These are phyloP conservation scores for Rhodotorula sp. DNA, from an alignment of 1,284 basidiomycete genomes.

Conservation along the genomic window DNA sequence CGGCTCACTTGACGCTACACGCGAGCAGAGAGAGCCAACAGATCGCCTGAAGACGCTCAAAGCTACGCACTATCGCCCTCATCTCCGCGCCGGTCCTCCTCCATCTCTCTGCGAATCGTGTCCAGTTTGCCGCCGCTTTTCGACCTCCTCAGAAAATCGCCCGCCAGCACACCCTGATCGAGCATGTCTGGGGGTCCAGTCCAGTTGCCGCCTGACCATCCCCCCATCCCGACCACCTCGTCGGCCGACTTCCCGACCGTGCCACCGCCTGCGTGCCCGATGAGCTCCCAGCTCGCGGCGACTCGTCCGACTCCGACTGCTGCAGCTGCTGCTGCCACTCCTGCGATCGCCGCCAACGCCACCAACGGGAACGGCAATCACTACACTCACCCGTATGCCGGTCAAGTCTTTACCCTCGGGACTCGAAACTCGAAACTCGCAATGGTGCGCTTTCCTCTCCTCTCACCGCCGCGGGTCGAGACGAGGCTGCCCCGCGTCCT, in stretches of 20 bases:
- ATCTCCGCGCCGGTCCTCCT: not conserved
- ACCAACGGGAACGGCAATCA: not conserved
- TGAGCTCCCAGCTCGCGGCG: constrained; percentile 14
- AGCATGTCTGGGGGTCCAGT: not conserved
- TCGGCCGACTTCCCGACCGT: constrained; percentile 20
- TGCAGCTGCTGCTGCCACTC: not conserved
- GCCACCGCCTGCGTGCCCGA: constrained; percentile 5
- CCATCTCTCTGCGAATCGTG: not conserved
- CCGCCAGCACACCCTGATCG: too few relatives aligned
- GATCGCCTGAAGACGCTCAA: too few relatives aligned
- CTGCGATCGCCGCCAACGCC: not conserved
- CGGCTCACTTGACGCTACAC: too few relatives aligned
- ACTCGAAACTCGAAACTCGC: constrained; percentile 83
- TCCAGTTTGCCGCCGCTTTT: too few relatives aligned
- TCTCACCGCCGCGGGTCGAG: not conserved
- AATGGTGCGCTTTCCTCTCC: too few relatives aligned
- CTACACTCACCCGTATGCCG: constrained; percentile 3
- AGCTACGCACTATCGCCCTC: too few relatives aligned
- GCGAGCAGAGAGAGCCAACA: too few relatives aligned
- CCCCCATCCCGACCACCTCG: constrained; percentile 27
- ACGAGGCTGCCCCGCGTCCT: too few relatives aligned
- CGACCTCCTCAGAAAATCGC: too few relatives aligned
- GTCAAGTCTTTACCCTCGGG: constrained; percentile 59
- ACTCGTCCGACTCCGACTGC: constrained; percentile 3
- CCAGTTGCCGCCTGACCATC: constrained; percentile 25